Conservation (phyloP, 306 rosid species). For the Elaeagnus macrophylla region DNA sequence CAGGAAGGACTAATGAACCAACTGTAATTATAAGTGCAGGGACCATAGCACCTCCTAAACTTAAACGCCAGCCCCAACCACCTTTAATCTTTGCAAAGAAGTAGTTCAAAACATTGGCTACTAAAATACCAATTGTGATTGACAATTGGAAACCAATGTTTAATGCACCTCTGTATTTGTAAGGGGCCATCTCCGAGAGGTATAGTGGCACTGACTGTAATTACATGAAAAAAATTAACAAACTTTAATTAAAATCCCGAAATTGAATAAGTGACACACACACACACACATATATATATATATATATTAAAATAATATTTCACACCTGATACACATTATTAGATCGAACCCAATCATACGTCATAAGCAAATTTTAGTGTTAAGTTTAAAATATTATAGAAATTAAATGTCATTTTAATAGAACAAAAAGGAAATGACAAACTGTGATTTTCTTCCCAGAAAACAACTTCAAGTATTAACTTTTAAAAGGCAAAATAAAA, state of each 20-base stretch:
- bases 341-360: too few relatives aligned
- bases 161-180: conserved; percentile 71
- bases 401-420: background rate
- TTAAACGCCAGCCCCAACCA: conserved; percentile 98
- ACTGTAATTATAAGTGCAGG: conserved; percentile 66
- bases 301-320: too few relatives aligned
- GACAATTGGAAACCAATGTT: conserved; percentile 83
- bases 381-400: background rate
- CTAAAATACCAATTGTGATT: conserved; percentile 71
- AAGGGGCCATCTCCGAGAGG: conserved; percentile 91
- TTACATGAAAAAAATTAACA: background rate
- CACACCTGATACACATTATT: too few relatives aligned
- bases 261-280: background rate
- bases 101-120: conserved; percentile 72
- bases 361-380: too few relatives aligned
- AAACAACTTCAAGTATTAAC: background rate
- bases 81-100: conserved; percentile 83
- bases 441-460: conserved; percentile 9
- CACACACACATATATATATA: too few relatives aligned
- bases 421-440: conserved; percentile 14
- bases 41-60: conserved; percentile 83
- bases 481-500: background rate
- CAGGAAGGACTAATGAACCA: conserved; percentile 63
- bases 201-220: conserved; percentile 83
- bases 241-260: background rate